Base-by-base conservation (phyloP, 176 grass and related monocot genomes). In the Paspalum notatum region DNA sequence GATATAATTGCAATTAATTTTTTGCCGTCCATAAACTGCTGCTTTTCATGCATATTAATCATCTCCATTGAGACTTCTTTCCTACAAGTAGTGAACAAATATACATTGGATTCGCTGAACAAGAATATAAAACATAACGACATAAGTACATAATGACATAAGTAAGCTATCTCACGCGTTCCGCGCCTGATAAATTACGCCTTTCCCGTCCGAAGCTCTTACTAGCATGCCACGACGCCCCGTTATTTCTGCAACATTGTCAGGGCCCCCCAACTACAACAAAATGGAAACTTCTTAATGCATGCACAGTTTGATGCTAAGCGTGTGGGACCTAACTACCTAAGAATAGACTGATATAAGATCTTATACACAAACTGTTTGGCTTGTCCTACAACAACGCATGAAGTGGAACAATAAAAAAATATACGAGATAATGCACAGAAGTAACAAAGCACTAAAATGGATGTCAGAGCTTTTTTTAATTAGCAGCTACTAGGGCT, bases 31-130 rank as follows among this genome's bases (percentile, higher is more conserved):
- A 99, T 99, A 84, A 99, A 99, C 75, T 90, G 80, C 83, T 93
- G 87, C 44, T 99, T 99, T 88, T 95, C 96, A 64, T 99, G 86
- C 96, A 99, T 95, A 86, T 99, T 99, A 50, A 99, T 95, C 92
- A 99, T 93, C 88, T 99, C 96, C 96, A 99, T 99, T 40, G 96
- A 89, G 84, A 99, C 82, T 84, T 99, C 96, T 79, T 99, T 99
- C 76, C 96, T 99, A 81, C 81, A 85, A 79, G 56, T 68, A 80
- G 22, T 45, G 77, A 81, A 69, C 17, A 54, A 72, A 69, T 32
- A 49, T 50, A 26, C 27, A 78, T 85, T 43, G 66, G 24, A 74
- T 79, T 52, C 47, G 48, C 32, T 53, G 78, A 62, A 84, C 52
- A 38, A 82, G 63, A 69, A 61, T 81, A 68, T 61, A 66, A 7